Base-by-base conservation (phyloP, 106 monocot species). In the Dendrobium nobile region DNA sequence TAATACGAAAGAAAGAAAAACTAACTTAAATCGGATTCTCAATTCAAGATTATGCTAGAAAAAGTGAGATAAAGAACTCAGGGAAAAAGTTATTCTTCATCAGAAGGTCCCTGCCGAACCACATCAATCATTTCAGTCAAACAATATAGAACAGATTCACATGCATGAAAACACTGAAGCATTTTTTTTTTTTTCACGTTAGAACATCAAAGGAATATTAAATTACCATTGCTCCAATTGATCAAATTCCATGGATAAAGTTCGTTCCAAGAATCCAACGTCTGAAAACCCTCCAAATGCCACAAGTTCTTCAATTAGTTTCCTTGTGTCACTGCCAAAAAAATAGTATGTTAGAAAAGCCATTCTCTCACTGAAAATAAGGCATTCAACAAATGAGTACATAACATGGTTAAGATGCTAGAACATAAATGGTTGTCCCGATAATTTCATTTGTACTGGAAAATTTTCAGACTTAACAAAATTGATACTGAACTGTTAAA, bases 221-320 rank as follows among this genome's bases (percentile, higher is more conserved):
- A 83, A 56, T 28, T 87, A 96, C 96, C 93, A 87, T 77, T 88
- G 73, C 64, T 92, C 95, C 64, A 98, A 78, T 74, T 91, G 84
- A 80, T 33, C 83, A 80, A 92, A 92, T 82, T 95, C 91, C 73
- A 88, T 83, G 22, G 84, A 75, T 75, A 98, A 90, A 86, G 86
- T 92, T 83, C 87, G 91, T 59, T 85, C 83, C 80, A 98, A 82
- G 77, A 82, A 92, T 73, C 79, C 88, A 48, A 84, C 78, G 80
- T 98, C 95, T 18, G 81, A 72, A 91, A 92, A 98, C 75, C 98
- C 98, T 78, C 98, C 98, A 79, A 98, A 91, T 40, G 70, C 78
- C 75, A 85, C 86, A 68, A 95, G 92, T 79, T 98, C 82, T 84
- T 98, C 92, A 83, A 95, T 18, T 80, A 78, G 88, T 56, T 83